Percentiles rank a stretch among this genome's conserved stretches.
These are phyloP conservation scores for Fomitopsis schrenkii DNA, from an alignment of 1,284 basidiomycete species.

Conservation along the genomic window DNA sequence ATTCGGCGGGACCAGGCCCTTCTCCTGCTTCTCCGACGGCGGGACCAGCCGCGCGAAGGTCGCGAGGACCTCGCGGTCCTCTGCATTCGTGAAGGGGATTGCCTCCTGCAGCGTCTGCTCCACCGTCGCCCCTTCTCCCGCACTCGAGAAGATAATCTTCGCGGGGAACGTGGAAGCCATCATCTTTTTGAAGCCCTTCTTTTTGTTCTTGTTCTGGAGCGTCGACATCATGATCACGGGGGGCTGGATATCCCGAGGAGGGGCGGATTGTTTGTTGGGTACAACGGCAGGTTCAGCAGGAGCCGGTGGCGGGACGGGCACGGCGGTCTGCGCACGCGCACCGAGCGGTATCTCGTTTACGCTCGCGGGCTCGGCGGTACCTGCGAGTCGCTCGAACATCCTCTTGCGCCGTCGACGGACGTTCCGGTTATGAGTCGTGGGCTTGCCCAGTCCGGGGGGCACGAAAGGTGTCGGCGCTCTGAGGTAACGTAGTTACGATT, in stretches of 20 bases:
- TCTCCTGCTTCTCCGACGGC: constrained; percentile 56
- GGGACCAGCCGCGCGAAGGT: constrained; percentile 45
- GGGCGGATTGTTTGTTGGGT: background rate
- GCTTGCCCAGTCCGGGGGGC: constrained; percentile 64
- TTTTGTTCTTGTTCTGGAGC: constrained; percentile 72
- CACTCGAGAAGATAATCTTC: constrained; percentile 56
- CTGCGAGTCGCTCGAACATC: constrained; percentile 29
- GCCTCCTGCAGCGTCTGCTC: constrained; percentile 1
- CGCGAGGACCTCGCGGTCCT: constrained; percentile 8
- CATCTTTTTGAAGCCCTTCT: constrained; percentile 56
- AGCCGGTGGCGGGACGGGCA: background rate
- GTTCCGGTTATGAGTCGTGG: constrained; percentile 64
- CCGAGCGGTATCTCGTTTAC: constrained; percentile 37
- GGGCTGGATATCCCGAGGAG: constrained; percentile 3
- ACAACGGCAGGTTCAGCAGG: background rate
- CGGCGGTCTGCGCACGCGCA: constrained; percentile 7
- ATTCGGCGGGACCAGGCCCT: constrained; percentile 48
- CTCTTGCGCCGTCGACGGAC: constrained; percentile 52
- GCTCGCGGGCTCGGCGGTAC: constrained; percentile 12
- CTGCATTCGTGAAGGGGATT: constrained; percentile 9
- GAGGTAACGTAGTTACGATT: background rate
- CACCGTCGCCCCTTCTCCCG: background rate
- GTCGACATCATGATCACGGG: constrained; percentile 48
- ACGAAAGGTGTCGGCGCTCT: constrained; percentile 26
- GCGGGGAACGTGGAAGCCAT: constrained; percentile 42